Conservation (phyloP, 208 protist species). For the Herpetomonas tarakana region DNA sequence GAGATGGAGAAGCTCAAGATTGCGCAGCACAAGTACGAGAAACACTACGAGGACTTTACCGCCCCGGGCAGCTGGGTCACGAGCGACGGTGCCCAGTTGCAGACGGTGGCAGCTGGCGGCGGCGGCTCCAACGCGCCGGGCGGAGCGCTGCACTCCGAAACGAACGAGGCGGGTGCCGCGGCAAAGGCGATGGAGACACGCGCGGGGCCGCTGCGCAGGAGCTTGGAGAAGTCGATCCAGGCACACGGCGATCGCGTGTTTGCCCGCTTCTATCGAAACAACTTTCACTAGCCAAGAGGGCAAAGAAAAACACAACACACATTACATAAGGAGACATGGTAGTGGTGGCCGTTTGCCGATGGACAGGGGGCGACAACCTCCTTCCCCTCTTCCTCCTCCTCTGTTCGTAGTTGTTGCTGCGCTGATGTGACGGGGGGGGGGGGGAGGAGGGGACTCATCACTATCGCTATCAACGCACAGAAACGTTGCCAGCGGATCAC, state of each 20-base stretch:
- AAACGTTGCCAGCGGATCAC: too few relatives aligned
- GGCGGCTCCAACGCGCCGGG: slow-evolving; percentile 68
- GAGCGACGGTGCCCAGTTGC: slow-evolving; percentile 72
- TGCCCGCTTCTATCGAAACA: slow-evolving; percentile 83
- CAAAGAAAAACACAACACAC: too few relatives aligned
- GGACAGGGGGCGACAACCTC: too few relatives aligned
- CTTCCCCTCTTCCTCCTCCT: too few relatives aligned
- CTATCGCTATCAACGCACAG: too few relatives aligned
- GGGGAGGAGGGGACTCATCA: too few relatives aligned
- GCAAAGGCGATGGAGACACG: slow-evolving; percentile 71
- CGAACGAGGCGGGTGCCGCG: slow-evolving; percentile 33
- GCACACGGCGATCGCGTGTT: slow-evolving; percentile 80
- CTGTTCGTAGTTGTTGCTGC: too few relatives aligned
- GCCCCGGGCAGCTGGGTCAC: slow-evolving; percentile 77
- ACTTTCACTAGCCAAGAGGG: slow-evolving; percentile 40
- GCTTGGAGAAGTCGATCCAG: slow-evolving; percentile 64
- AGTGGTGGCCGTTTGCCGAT: too few relatives aligned
- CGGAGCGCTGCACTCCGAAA: slow-evolving; percentile 60
- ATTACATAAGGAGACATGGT: too few relatives aligned
- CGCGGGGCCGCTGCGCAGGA: slow-evolving; percentile 50
- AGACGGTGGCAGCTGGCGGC: slow-evolving; percentile 64
- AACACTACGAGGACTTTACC: slow-evolving; percentile 86
- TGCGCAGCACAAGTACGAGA: slow-evolving; percentile 87
- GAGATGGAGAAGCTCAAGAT: slow-evolving; percentile 88
- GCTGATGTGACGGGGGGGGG: too few relatives aligned